A percentile compares a stretch with the other conserved stretches of the same genome.
Evolutionary conservation across 352 stramenopile species (phyloP).

Genomic region (Phytophthora fragariae): DNA sequence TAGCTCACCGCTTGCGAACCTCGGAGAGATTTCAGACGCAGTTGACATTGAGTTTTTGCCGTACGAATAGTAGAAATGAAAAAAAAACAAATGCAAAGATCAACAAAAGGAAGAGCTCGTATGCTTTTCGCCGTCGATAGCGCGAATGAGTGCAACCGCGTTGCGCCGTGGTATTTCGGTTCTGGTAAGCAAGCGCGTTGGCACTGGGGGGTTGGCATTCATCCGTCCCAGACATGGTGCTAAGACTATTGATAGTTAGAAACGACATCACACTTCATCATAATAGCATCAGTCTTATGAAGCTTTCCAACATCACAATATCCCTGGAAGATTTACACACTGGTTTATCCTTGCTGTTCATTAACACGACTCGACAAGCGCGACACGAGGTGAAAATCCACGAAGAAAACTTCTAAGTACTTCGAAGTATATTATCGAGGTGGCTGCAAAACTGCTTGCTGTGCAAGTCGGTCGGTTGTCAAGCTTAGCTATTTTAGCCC

Average conservation of each 20-base stretch:
- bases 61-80: not conserved
- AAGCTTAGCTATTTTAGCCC: not conserved
- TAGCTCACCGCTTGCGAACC: not conserved
- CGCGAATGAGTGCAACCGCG: not conserved
- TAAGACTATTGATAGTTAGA: conserved; percentile 16
- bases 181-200: not conserved
- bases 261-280: conserved; percentile 1
- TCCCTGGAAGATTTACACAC: too few relatives aligned
- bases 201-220: not conserved
- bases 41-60: not conserved
- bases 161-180: not conserved
- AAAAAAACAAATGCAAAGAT: not conserved
- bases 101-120: not conserved
- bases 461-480: not conserved
- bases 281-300: conserved; percentile 1
- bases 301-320: not conserved
- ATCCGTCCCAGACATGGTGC: not conserved
- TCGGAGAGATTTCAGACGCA: not conserved
- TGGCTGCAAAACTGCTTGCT: too few relatives aligned
- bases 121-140: not conserved
- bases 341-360: too few relatives aligned
- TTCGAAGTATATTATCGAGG: too few relatives aligned
- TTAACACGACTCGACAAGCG: too few relatives aligned
- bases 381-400: too few relatives aligned
- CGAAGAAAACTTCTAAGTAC: too few relatives aligned